A percentile compares a stretch with the other conserved stretches of the same genome.
phyloP scores from a whole-genome alignment of 2,329 filamentous ascomycete species.

The Gaeumannomyces sp. region DNA sequence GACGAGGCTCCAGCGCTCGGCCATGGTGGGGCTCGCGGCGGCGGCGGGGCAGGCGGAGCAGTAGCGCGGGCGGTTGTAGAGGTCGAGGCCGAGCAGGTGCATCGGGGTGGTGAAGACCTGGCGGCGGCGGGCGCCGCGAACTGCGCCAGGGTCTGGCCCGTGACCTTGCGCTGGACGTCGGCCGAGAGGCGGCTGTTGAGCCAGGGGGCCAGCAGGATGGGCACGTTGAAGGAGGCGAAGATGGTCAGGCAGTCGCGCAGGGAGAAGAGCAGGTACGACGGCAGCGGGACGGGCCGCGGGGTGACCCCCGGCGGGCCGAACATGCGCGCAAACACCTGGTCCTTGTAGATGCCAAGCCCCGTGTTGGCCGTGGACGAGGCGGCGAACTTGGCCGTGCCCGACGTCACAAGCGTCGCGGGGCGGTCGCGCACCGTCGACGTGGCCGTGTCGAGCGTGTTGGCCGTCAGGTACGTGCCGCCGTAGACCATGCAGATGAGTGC shows the following conservation, averaged over 20 bases:
- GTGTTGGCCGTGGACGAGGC: slow-evolving; percentile 79
- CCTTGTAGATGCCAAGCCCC: slow-evolving; percentile 81
- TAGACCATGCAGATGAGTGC: slow-evolving; percentile 70
- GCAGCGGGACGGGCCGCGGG: slow-evolving; percentile 54
- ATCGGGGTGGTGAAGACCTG: slow-evolving; percentile 77
- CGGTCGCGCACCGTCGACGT: slow-evolving; percentile 56
- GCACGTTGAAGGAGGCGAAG: slow-evolving; percentile 88
- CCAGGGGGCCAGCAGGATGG: slow-evolving; percentile 66
- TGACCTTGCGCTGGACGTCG: slow-evolving; percentile 43
- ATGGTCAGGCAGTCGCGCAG: slow-evolving; percentile 81
- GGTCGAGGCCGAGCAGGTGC: slow-evolving; percentile 76
- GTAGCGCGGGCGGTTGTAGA: slow-evolving; percentile 66
- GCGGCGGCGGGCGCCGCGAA: slow-evolving; percentile 73
- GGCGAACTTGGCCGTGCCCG: slow-evolving; percentile 73
- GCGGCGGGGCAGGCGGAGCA: slow-evolving; percentile 25
- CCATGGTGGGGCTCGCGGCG: slow-evolving; percentile 34
- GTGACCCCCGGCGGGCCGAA: slow-evolving; percentile 58
- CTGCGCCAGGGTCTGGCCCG: slow-evolving; percentile 63
- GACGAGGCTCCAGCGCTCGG: slow-evolving; percentile 62
- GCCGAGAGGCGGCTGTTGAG: slow-evolving; percentile 51
- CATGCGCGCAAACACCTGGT: slow-evolving; percentile 75
- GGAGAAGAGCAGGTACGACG: slow-evolving; percentile 74
- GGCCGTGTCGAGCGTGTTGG: slow-evolving; percentile 79
- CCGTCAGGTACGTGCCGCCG: slow-evolving; percentile 82
- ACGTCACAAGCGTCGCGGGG: slow-evolving; percentile 58